A percentile compares a stretch with the other conserved stretches of the same genome.
Evolutionary conservation across 2,329 filamentous ascomycete genomes (phyloP).

Genomic region (Pestalotiopsis sp.): DNA sequence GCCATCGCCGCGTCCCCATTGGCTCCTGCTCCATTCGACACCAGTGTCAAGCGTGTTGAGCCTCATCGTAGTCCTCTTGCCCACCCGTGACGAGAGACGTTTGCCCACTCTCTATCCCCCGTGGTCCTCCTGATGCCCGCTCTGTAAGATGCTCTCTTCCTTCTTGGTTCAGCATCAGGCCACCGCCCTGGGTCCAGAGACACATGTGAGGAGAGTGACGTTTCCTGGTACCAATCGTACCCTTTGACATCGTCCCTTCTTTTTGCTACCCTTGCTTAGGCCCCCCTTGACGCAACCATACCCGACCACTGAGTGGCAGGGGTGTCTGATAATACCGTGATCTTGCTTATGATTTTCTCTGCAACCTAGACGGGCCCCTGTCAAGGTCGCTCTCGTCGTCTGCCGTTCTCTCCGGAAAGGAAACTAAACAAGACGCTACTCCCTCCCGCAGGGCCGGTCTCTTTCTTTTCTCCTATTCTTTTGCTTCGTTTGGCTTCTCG

Average conservation of each 20-base stretch:
- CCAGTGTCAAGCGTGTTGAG: conserved; percentile 8
- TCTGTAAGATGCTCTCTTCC: neutral
- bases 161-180: conserved; percentile 6
- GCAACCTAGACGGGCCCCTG: conserved; percentile 17
- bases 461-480: conserved; percentile 25
- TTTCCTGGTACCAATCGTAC: neutral
- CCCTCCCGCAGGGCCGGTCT: conserved; percentile 36
- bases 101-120: neutral
- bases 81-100: neutral
- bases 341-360: conserved; percentile 18
- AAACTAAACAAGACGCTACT: conserved; percentile 28
- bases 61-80: neutral
- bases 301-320: neutral
- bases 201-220: conserved; percentile 4
- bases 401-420: conserved; percentile 8
- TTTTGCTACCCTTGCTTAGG: neutral
- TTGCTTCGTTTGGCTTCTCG: conserved; percentile 24
- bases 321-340: neutral
- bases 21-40: neutral
- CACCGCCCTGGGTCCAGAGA: conserved; percentile 5
- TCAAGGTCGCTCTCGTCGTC: conserved; percentile 17
- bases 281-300: conserved; percentile 2
- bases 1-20: neutral
- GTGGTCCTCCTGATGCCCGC: neutral
- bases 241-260: conserved; percentile 1